Evolutionary conservation across 768 basidiomycete species (phyloP).

Genomic region (Boletus barrowsii): DNA sequence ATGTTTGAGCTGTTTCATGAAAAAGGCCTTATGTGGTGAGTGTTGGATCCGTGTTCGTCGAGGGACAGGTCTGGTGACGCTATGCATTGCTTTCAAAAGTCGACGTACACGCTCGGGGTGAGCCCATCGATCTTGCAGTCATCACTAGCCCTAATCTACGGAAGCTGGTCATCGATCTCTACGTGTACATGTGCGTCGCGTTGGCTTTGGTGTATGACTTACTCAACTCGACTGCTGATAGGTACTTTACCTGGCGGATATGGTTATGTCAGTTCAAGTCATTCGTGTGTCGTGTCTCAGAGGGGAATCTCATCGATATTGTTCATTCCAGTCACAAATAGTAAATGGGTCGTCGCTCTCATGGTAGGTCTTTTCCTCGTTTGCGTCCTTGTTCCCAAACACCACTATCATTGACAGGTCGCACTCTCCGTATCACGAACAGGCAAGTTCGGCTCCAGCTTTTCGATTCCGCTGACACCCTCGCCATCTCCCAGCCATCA

Average conservation of each 20-base stretch:
- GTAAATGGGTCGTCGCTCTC: constrained; percentile 11
- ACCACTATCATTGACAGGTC: constrained; percentile 1
- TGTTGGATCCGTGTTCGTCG: background rate
- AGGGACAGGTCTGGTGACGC: background rate
- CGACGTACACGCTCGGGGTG: constrained; percentile 24
- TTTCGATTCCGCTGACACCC: background rate
- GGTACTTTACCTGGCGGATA: constrained; percentile 31
- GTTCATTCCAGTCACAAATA: constrained; percentile 14
- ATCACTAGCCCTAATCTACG: constrained; percentile 1
- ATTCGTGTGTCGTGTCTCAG: background rate
- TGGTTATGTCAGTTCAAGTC: constrained; percentile 22
- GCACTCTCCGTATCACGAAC: constrained; percentile 21
- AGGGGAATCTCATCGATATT: constrained; percentile 1
- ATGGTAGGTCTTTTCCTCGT: constrained; percentile 13
- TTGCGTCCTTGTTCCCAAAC: background rate
- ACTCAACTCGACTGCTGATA: background rate
- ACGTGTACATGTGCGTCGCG: constrained; percentile 22
- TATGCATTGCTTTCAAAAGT: constrained; percentile 2
- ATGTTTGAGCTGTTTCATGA: background rate
- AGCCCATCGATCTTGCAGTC: background rate
- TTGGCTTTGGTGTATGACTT: background rate
- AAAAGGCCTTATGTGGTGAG: constrained; percentile 20
- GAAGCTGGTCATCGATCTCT: constrained; percentile 27
- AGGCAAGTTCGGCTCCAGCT: constrained; percentile 1
- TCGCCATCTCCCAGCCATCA: constrained; percentile 8